phyloP scores from a whole-genome alignment of 441 rosid species.

The Erodium texanum region DNA sequence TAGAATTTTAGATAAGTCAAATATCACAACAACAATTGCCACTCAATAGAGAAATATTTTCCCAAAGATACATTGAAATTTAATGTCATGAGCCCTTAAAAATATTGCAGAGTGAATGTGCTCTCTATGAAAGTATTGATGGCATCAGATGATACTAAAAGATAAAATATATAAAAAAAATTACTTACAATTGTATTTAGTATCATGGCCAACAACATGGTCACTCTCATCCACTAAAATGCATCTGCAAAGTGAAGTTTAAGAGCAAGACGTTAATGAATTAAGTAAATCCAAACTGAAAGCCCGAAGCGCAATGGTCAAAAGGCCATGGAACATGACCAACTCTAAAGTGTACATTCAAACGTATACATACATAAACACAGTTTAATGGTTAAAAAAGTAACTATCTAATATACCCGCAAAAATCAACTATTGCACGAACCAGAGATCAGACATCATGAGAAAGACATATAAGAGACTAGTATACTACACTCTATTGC shows the following conservation, averaged over 20 bases:
- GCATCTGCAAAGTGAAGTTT: constrained; percentile 50
- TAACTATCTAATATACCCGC: background rate
- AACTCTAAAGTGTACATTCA: background rate
- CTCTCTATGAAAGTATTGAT: background rate
- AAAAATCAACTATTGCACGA: background rate
- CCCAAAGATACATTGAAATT: background rate
- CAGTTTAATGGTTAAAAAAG: background rate
- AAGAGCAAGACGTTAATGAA: constrained; percentile 1
- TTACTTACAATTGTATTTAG: constrained; percentile 81
- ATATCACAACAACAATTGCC: background rate
- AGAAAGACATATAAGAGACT: background rate
- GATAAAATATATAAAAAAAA: background rate
- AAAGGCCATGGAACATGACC: background rate
- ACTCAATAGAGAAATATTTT: background rate
- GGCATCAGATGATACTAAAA: background rate
- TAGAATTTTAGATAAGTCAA: background rate
- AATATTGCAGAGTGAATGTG: background rate
- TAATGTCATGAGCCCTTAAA: background rate
- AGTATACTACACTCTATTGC: background rate
- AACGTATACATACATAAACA: background rate
- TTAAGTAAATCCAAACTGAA: background rate
- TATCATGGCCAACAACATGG: constrained; percentile 71
- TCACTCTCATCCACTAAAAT: constrained; percentile 88
- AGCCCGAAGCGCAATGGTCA: background rate
- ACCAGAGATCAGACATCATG: background rate